These are phyloP conservation scores for Datura wrightii DNA, from an alignment of 257 asterid genomes.

Conservation along the genomic window DNA sequence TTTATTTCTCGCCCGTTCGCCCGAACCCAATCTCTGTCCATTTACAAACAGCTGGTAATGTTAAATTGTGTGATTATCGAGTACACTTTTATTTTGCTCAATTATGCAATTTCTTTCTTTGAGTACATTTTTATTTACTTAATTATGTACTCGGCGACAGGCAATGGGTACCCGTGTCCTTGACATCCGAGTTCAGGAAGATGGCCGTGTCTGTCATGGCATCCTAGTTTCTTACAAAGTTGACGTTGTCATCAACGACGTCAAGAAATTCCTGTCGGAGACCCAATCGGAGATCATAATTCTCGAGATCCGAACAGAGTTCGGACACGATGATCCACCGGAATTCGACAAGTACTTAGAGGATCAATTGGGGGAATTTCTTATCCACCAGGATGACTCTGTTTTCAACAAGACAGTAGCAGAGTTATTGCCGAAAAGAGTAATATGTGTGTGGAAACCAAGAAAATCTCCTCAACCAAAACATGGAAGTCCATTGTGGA, in stretches of 20 bases:
- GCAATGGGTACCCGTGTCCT: conserved; percentile 64
- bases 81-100: neutral
- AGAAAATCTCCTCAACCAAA: conserved; percentile 65
- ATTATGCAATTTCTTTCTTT: neutral
- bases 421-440: conserved; percentile 71
- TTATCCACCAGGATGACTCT: conserved; percentile 70
- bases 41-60: conserved; percentile 63
- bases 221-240: conserved; percentile 61
- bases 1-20: conserved; percentile 78
- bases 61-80: neutral
- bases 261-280: conserved; percentile 66
- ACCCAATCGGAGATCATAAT: conserved; percentile 75
- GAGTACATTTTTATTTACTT: neutral
- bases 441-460: conserved; percentile 94
- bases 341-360: conserved; percentile 67
- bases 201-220: conserved; percentile 81
- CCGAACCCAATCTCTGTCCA: conserved; percentile 75
- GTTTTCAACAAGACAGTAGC: conserved; percentile 67
- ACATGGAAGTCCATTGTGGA: conserved; percentile 67
- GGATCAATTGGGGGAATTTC: conserved; percentile 65
- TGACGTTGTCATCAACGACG: conserved; percentile 65
- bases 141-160: neutral
- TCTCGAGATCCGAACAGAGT: conserved; percentile 84
- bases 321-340: conserved; percentile 87
- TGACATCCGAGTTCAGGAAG: conserved; percentile 82